Base-by-base conservation (phyloP, 805 yeast species). In the Barnettozyma sucrosica region DNA sequence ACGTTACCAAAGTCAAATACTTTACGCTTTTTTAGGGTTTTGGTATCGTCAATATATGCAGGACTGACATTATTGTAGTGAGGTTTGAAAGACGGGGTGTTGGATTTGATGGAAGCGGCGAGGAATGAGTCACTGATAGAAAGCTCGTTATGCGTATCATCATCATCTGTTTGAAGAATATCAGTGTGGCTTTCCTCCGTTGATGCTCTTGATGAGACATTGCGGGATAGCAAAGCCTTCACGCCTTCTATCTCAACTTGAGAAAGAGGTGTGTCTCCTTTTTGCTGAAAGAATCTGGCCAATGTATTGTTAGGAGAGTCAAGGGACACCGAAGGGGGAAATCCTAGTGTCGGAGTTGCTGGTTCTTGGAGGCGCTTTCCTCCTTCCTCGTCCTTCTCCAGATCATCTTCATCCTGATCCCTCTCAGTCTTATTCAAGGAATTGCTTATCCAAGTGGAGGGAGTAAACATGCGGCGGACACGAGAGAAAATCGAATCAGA, bases 241-340 rank as follows among this genome's bases (percentile, higher is more conserved):
- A 87, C 92, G n/a, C 95, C 95, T 64, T 84, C 92, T 57, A 81
- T 75, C 62, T 88, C 96, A 38, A 86, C 71, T 21, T 82, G 88
- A 13, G 81, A 71, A 51, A 88, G 69, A 5, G 92, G 89, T n/a
- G 66, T 66, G 47, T 80, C 77, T n/a, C 95, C 95, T 61, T 85
- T 87, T 39, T 67, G 69, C n/a, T 72, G 71, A 63, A 87, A 87
- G 60, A 88, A 87, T 25, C 74, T 77, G 11, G 89, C 83, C 42
- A 87, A 66, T 28, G 77, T 74, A 26, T 76, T 79, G 65, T 83
- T 84, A 5, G 83, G 81, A 14, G 73, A 67, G 26, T 62, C 63
- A 37, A 4, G 26, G 21, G 26, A 37, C 21, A 28, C n/a, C 41
- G 10, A 37, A 7, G 41, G 13, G 8, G 26, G 18, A 10, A 37